Conservation (phyloP, 2,329 filamentous ascomycete genomes). For the Paecilomyces fulvus region DNA sequence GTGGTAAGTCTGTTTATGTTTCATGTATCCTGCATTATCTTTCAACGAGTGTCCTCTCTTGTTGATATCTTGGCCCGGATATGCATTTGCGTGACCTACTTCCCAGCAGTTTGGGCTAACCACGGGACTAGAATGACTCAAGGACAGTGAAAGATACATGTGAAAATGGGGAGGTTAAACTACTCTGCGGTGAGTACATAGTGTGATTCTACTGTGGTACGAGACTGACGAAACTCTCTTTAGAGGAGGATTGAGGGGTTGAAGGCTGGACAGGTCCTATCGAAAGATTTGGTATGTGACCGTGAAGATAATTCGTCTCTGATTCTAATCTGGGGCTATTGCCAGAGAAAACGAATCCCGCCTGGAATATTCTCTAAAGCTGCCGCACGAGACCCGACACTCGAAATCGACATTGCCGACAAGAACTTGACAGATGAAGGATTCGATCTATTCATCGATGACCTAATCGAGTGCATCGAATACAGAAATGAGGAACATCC, state of each 20-base stretch:
- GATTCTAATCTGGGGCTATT: not conserved
- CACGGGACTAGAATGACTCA: not conserved
- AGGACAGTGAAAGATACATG: not conserved
- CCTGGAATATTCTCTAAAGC: constrained; percentile 18
- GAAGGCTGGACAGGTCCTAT: constrained; percentile 38
- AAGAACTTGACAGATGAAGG: constrained; percentile 42
- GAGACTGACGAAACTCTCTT: constrained; percentile 7
- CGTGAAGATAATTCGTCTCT: not conserved
- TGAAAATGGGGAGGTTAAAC: constrained; percentile 30
- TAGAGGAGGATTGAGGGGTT: constrained; percentile 39
- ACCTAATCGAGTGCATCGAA: constrained; percentile 32
- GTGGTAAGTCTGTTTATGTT: too few species aligned
- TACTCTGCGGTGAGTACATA: constrained; percentile 29
- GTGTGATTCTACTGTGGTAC: not conserved
- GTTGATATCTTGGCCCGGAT: too few species aligned
- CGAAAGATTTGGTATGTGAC: constrained; percentile 33
- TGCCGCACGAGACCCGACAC: constrained; percentile 21
- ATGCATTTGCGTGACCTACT: not conserved
- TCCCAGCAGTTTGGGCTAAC: not conserved
- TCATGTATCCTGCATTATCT: too few species aligned
- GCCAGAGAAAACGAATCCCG: constrained; percentile 28
- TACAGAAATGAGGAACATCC: constrained; percentile 22
- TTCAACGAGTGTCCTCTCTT: too few species aligned
- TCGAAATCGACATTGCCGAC: constrained; percentile 40
- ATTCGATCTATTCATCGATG: constrained; percentile 33